Evolutionary conservation across 176 grass and related monocot species (phyloP).

Genomic region (Poa pratensis): DNA sequence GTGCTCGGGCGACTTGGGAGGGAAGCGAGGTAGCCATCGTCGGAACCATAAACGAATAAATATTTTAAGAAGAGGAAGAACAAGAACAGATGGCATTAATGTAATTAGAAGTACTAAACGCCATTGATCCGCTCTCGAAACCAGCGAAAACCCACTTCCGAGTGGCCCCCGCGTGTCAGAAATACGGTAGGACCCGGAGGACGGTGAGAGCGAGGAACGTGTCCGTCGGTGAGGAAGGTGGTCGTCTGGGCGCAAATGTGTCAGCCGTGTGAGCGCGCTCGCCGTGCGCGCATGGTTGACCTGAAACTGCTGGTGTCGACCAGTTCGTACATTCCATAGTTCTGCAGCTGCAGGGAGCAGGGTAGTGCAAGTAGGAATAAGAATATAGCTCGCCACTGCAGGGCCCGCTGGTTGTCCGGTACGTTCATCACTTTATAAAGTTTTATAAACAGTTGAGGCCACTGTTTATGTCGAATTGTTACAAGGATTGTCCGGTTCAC

Average conservation of each 20-base stretch:
- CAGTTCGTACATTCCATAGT: background rate
- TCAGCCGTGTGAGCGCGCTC: too few relatives aligned
- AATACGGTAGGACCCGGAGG: background rate
- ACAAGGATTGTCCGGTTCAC: too few relatives aligned
- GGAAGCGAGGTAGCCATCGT: constrained; percentile 21
- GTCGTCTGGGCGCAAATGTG: background rate
- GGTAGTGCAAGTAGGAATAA: background rate
- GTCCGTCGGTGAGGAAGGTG: background rate
- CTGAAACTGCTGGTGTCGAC: background rate
- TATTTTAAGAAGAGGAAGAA: background rate
- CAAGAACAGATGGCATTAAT: background rate
- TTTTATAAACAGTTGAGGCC: too few relatives aligned
- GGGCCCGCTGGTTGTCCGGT: too few relatives aligned
- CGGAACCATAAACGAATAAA: background rate
- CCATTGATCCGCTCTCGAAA: too few relatives aligned
- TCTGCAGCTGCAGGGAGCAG: background rate
- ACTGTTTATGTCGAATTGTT: too few relatives aligned
- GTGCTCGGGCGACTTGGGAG: constrained; percentile 19
- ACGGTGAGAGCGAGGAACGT: background rate
- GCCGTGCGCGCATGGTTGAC: background rate
- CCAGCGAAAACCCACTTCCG: background rate
- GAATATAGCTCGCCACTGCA: background rate
- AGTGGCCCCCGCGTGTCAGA: background rate
- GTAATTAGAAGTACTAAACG: background rate
- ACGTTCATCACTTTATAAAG: too few relatives aligned